A percentile compares a stretch with the other conserved stretches of the same genome.
phyloP scores from a whole-genome alignment of 768 basidiomycete species.

The Leccinum longicurvipes region DNA sequence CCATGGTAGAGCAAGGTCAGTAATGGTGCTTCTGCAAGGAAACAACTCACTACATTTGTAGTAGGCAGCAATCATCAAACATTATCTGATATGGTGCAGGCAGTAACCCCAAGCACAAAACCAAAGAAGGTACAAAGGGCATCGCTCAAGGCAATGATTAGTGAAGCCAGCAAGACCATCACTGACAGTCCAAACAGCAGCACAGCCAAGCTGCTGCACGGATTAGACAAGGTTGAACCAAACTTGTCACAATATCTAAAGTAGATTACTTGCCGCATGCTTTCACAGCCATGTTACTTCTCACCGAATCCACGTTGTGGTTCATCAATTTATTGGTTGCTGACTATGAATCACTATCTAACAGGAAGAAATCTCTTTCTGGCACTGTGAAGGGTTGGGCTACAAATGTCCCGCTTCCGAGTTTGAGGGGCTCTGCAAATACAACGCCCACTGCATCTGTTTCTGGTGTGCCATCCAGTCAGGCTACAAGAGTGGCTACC shows the following conservation, averaged over 20 bases:
- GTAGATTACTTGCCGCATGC: neutral
- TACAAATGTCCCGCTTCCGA: neutral
- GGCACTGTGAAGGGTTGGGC: neutral
- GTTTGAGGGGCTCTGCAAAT: neutral
- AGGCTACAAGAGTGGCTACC: neutral
- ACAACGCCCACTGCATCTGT: neutral
- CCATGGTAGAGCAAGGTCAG: too few species aligned
- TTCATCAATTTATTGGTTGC: slow-evolving; percentile 1
- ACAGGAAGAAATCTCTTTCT: neutral
- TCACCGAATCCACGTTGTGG: neutral
- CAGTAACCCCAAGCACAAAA: neutral
- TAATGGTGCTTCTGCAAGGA: too few species aligned
- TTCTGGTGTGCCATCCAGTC: neutral
- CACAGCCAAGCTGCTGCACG: too few species aligned
- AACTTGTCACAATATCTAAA: slow-evolving; percentile 6
- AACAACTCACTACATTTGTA: too few species aligned
- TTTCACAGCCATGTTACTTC: slow-evolving; percentile 1
- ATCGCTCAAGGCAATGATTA: neutral
- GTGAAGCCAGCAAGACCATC: neutral
- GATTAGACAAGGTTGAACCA: neutral
- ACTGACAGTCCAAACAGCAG: too few species aligned
- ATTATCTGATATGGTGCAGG: too few species aligned
- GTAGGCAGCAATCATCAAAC: too few species aligned
- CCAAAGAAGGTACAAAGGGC: neutral
- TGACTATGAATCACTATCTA: slow-evolving; percentile 5